Base-by-base conservation (phyloP, 2,329 filamentous ascomycete genomes). In the Amauroascus niger region DNA sequence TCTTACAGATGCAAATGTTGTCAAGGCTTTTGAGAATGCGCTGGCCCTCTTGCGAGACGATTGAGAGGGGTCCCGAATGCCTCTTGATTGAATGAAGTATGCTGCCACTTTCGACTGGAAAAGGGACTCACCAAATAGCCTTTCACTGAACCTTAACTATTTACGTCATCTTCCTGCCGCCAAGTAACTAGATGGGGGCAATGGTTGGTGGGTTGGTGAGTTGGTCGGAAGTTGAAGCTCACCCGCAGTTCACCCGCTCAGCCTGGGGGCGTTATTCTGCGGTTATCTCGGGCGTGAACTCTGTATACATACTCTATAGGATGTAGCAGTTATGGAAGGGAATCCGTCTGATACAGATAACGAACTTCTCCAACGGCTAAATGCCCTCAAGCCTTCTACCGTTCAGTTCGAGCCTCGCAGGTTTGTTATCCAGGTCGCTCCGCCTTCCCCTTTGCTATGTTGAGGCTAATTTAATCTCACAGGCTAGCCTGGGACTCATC, bases 21-120 rank as follows among this genome's bases (percentile, higher is more conserved):
- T 76, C 13, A 71, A 70, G 55, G 73, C 73, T n/a, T 76, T 76
- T 57, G 69, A 75, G 56, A 73, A 62, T 57, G 73, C 73, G 16
- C 67, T 76, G 51, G 69, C 69, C n/a, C 63, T 75, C 14, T 62
- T 75, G 14, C 59, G 56, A 16, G 69, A 69, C 51, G 62, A 67
- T 54, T 63, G 57, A 64, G n/a, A 33, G 30, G 6, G n/a, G 13
- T 9, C n/a, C n/a, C n/a, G 20, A 13, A 43, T 22, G 40, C 20
- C n/a, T n/a, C n/a, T 14, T 20, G 6, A 14, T 43, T 43, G 1
- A 4, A 9, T 30, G 26, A 30, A 30, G 26, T 30, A n/a, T n/a
- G n/a, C n/a, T n/a, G n/a, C n/a, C n/a, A n/a, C n/a, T n/a, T n/a
- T n/a, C n/a, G n/a, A n/a, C n/a, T n/a, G n/a, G n/a, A n/a, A n/a